Evolutionary conservation across 2,329 filamentous ascomycete genomes (phyloP).

Genomic region (Colletotrichum magnum): DNA sequence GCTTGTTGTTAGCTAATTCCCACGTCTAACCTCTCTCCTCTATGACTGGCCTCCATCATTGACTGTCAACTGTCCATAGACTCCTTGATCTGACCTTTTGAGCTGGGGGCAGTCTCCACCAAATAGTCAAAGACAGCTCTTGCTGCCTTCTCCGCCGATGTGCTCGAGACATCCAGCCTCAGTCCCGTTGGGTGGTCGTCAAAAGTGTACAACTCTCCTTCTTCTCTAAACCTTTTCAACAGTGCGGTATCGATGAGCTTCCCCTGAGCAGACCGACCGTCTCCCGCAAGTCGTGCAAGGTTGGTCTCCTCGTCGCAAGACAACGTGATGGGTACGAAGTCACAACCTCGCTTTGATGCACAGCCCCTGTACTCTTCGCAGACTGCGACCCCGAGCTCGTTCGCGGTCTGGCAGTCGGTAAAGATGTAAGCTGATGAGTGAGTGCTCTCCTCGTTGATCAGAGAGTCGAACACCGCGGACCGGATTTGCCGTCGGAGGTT

Average conservation of each 20-base stretch:
- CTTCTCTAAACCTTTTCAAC: not conserved
- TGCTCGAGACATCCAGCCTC: not conserved
- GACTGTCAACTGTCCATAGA: not conserved
- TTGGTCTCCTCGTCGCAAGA: constrained; percentile 2
- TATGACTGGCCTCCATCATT: too few species aligned
- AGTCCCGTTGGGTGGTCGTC: not conserved
- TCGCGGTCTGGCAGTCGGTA: not conserved
- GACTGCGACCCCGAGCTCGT: not conserved
- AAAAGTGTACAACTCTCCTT: not conserved
- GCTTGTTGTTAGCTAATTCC: too few species aligned
- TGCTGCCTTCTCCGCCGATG: not conserved
- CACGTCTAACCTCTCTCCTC: too few species aligned
- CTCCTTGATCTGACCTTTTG: not conserved
- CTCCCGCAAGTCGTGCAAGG: not conserved
- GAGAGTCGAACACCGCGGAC: not conserved
- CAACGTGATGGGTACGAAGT: not conserved
- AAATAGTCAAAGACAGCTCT: not conserved
- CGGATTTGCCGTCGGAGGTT: not conserved
- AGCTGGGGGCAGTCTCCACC: not conserved
- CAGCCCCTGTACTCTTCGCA: not conserved
- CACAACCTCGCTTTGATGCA: not conserved
- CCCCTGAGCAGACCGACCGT: not conserved
- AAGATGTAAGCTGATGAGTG: not conserved
- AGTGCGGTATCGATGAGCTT: not conserved
- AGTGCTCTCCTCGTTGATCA: constrained; percentile 1